A percentile compares a stretch with the other conserved stretches of the same genome.
These are phyloP conservation scores for Epithele typhae DNA, from an alignment of 768 basidiomycete genomes.

Conservation along the genomic window DNA sequence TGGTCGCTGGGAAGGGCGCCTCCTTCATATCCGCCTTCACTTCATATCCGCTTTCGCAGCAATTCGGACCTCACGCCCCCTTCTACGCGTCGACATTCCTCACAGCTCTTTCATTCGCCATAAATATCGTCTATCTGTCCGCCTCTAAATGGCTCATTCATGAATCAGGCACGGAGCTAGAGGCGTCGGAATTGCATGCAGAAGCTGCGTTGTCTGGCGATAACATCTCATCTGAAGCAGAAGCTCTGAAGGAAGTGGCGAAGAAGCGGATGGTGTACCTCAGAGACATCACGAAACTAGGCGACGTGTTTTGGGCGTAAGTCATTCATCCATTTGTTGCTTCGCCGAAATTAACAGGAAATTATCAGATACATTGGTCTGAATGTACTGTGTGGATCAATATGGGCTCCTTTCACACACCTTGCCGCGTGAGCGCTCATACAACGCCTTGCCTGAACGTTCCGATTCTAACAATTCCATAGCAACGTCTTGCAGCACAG, in stretches of 20 bases:
- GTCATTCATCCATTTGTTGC: conserved; percentile 16
- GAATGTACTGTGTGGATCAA: conserved; percentile 71
- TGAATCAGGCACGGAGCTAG: conserved; percentile 57
- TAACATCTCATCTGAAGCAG: conserved; percentile 48
- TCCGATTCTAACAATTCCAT: background rate
- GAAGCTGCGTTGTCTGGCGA: conserved; percentile 34
- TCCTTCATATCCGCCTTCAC: conserved; percentile 74
- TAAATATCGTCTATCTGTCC: conserved; percentile 65
- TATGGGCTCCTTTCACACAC: conserved; percentile 78
- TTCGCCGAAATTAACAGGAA: conserved; percentile 1
- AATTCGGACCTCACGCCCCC: conserved; percentile 65
- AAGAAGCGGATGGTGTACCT: conserved; percentile 60
- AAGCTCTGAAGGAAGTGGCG: conserved; percentile 61
- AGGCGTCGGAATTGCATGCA: conserved; percentile 54
- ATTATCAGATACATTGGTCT: conserved; percentile 58
- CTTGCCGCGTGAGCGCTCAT: conserved; percentile 59
- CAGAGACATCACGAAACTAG: conserved; percentile 57
- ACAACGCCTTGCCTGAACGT: background rate
- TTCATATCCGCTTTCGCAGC: conserved; percentile 69
- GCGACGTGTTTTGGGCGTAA: conserved; percentile 78
- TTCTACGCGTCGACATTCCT: conserved; percentile 67
- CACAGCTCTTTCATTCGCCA: conserved; percentile 57
- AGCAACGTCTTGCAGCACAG: conserved; percentile 74
- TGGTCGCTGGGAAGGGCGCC: conserved; percentile 75
- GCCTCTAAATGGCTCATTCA: conserved; percentile 62